Evolutionary conservation across 768 basidiomycete species (phyloP), one percentile per base, ranked within the genome.

Genomic region (Fibroporia radiculosa): DNA sequence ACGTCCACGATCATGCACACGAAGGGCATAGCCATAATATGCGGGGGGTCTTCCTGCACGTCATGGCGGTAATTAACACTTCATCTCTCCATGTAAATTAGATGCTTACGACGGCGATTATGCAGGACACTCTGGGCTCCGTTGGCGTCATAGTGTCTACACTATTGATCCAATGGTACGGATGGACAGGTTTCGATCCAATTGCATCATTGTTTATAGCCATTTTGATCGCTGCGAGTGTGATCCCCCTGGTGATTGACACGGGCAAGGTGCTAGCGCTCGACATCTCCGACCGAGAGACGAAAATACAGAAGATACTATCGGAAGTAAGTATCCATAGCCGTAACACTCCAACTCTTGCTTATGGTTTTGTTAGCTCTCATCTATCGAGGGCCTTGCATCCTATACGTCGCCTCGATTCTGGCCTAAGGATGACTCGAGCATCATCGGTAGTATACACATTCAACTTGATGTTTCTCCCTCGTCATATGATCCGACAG

Each of bases 131-230:
- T 10, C 74, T 97, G 7, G 96, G 96, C 36, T 96, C 93, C 14
- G 93, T 98, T 18, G 96, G 96, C 14, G 96, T 99, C 14, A 99
- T 99, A 59, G 77, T 97, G 42, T 98, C 96, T 20, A 99, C 96
- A 2, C 68, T 98, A 14, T 75, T 98, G 44, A 98, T 99, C 49
- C 84, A 93, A 60, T 82, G 82, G 49, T 98, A 96, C 55, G 95
- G 96, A 19, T 98, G 93, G 93, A 97, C 95, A 11, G 93, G 93
- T 16, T 99, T 97, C 61, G 96, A 99, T 64, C 96, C 96, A 1
- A 92, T 99, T 48, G 96, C 96, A 0, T 93, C 91, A 7, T 69
- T 99, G 23, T 95, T 99, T 64, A 99, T 99, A 52, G 96, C 96
- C 4, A 66, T 89, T 7, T 68, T 99, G 52, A 99, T 99, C 55